A percentile compares a stretch with the other conserved stretches of the same genome.
phyloP scores from a whole-genome alignment of 371 early-diverging fungal species.

The Zychaea mexicana region DNA sequence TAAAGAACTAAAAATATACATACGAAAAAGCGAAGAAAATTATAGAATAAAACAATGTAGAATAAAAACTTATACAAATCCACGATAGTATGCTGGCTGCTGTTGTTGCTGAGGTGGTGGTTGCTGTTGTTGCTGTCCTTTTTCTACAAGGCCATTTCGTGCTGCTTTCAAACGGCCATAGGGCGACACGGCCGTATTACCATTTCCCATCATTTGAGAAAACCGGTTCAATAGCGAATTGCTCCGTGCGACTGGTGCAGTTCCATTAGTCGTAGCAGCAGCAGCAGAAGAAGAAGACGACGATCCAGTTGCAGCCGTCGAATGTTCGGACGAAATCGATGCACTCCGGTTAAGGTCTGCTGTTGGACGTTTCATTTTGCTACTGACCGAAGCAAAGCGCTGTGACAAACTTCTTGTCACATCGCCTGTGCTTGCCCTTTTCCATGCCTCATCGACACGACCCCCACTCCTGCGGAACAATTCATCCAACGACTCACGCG shows the following conservation, averaged over 20 bases:
- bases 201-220: conserved; percentile 33
- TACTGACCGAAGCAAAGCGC: conserved; percentile 22
- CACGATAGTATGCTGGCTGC: conserved; percentile 8
- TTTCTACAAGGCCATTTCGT: background rate
- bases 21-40: background rate
- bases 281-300: background rate
- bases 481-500: conserved; percentile 46
- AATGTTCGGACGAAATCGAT: background rate
- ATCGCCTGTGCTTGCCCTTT: conserved; percentile 42
- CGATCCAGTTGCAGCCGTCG: background rate
- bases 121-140: background rate
- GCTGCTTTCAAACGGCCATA: conserved; percentile 11
- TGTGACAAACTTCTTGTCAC: conserved; percentile 36
- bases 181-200: conserved; percentile 14
- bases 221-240: conserved; percentile 35
- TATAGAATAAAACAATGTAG: background rate
- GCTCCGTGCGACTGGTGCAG: conserved; percentile 7
- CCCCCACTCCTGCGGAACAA: conserved; percentile 31
- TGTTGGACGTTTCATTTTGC: conserved; percentile 12
- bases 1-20: background rate
- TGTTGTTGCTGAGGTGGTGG: too few species aligned
- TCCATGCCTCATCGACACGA: conserved; percentile 30
- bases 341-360: background rate
- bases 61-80: conserved; percentile 8
- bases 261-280: too few species aligned